Percentiles rank a stretch among this genome's conserved stretches.
Evolutionary conservation across 2,329 filamentous ascomycete genomes (phyloP).

Genomic region (Calonectria honghensis): DNA sequence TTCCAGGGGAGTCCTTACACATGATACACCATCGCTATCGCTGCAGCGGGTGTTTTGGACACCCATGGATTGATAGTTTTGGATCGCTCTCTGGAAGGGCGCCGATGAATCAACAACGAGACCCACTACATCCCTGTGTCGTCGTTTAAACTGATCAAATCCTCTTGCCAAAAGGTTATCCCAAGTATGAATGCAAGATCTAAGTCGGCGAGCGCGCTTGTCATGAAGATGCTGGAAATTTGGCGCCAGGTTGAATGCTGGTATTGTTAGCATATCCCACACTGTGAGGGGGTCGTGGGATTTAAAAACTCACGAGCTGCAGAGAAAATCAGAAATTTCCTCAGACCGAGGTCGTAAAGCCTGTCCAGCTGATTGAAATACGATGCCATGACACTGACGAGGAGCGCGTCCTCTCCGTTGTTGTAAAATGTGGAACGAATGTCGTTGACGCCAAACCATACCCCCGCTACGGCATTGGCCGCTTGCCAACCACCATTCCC

Average conservation of each 20-base stretch:
- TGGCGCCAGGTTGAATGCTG: constrained; percentile 32
- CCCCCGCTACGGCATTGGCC: constrained; percentile 17
- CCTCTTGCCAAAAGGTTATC: constrained; percentile 3
- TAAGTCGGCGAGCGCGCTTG: constrained; percentile 13
- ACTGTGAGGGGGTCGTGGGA: not conserved
- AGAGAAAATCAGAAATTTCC: constrained; percentile 22
- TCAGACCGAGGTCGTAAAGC: constrained; percentile 24
- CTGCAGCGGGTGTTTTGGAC: constrained; percentile 10
- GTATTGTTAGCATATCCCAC: not conserved
- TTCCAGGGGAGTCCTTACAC: not conserved
- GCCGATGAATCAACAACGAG: constrained; percentile 21
- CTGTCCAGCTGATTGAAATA: constrained; percentile 29
- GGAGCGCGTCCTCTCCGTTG: constrained; percentile 9
- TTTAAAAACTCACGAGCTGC: constrained; percentile 22
- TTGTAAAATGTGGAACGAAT: constrained; percentile 22
- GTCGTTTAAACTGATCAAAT: constrained; percentile 10
- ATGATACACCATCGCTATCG: constrained; percentile 20
- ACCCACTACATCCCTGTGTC: constrained; percentile 10
- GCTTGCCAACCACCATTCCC: not conserved
- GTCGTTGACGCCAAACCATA: constrained; percentile 35
- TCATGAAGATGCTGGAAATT: constrained; percentile 25
- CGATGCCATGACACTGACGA: not conserved
- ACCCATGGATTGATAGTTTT: constrained; percentile 13
- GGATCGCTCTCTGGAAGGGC: constrained; percentile 11
- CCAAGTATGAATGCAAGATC: constrained; percentile 21